Evolutionary conservation across 176 grass and related monocot genomes (phyloP), one percentile per base, ranked within the genome.

Genomic region (Aegilops tauschii): DNA sequence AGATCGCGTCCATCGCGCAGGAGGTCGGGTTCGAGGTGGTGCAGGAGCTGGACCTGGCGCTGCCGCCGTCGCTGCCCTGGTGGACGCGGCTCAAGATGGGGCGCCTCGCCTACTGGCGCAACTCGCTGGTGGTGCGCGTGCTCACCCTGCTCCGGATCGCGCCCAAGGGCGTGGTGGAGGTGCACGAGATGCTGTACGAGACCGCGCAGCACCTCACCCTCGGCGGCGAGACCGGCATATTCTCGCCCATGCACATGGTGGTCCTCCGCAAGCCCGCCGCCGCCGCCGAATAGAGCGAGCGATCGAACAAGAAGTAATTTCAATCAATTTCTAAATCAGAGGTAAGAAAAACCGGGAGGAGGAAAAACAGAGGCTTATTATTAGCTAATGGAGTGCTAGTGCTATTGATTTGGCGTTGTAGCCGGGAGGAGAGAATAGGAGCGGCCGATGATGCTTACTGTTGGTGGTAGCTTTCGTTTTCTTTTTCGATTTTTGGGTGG

Each of bases 61-160:
- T 92, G 6, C 90, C 93, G 6, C 96, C 96, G 0, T 82, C 96
- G 5, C 93, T 93, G 20, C 92, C 93, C 0, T 98, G 96, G 96
- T 98, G 96, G 96, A 87, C 92, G 69, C 90, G 96, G 25, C 96
- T 98, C 92, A 95, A 96, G 86, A 98, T 98, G 96, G 96, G 96
- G 2, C 92, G 93, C 17, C 10, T 98, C 76, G 93, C 96, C 1
- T 98, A 98, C 93, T 98, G 96, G 96, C 90, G 96, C 47, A 98
- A 98, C 90, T 95, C 94, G 78, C 79, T 98, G 20, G 68, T 98
- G 69, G 96, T 98, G 35, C 93, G 93, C 83, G 90, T 89, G 29
- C 96, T 98, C 86, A 88, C 96, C 82, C 6, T 92, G 82, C 93
- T 98, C 81, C 90, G 96, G 40, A 85, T 98, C 32, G 96, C 96